These are phyloP conservation scores for rapeseed (Brassica napus) DNA, from an alignment of 345 rosid genomes.

Conservation along the genomic window DNA sequence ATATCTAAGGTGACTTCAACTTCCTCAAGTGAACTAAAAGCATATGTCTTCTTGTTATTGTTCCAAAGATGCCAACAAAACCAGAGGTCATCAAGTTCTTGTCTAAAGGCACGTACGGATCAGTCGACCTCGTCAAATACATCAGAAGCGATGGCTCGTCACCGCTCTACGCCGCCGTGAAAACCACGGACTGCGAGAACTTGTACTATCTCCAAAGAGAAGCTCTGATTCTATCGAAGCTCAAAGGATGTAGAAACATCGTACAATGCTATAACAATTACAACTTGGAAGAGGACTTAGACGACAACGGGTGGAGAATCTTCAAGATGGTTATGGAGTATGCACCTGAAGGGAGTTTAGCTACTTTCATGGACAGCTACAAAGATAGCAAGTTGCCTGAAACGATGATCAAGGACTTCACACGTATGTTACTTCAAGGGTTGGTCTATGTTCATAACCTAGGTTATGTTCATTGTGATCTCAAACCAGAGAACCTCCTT, in stretches of 20 bases:
- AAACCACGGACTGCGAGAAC: not conserved
- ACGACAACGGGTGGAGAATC: not conserved
- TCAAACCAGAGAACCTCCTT: constrained; percentile 35
- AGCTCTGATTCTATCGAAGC: constrained; percentile 9
- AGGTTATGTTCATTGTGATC: constrained; percentile 42
- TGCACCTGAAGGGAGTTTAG: constrained; percentile 9
- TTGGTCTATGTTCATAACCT: constrained; percentile 24
- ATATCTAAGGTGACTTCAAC: not conserved
- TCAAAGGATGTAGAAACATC: constrained; percentile 6
- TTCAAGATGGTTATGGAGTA: constrained; percentile 26
- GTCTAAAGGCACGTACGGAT: not conserved
- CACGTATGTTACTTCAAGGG: constrained; percentile 36
- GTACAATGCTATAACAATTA: not conserved
- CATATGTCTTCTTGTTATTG: not conserved
- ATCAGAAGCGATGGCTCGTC: not conserved
- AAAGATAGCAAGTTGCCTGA: not conserved
- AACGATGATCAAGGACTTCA: constrained; percentile 11
- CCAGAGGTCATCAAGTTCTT: not conserved
- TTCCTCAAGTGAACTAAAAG: not conserved
- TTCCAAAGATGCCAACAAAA: not conserved
- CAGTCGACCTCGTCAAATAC: constrained; percentile 1
- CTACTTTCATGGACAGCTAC: not conserved
- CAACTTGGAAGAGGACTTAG: not conserved
- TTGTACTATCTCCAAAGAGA: not conserved
- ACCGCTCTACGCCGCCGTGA: constrained; percentile 4